Percentiles rank a stretch among this genome's conserved stretches.
Evolutionary conservation across 495 filamentous ascomycete species (phyloP).

Genomic region (Penicillium bialowiezense): DNA sequence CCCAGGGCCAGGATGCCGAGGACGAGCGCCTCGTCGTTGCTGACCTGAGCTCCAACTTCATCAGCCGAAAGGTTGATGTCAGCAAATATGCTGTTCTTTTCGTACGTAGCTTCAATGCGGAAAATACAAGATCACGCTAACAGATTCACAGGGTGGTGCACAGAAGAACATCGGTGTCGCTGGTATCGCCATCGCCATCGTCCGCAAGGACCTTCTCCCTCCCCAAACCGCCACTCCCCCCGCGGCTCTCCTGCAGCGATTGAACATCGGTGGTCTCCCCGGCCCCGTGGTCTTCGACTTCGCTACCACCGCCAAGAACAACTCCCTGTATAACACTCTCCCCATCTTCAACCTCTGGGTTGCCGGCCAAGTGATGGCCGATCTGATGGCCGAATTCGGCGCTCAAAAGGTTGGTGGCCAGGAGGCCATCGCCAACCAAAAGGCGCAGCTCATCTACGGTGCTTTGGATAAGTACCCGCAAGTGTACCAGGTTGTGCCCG

Average conservation of each 20-base stretch:
- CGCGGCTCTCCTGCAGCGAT: slow-evolving; percentile 63
- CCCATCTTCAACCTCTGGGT: slow-evolving; percentile 93
- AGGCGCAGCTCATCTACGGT: slow-evolving; percentile 71
- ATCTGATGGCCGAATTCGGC: slow-evolving; percentile 56
- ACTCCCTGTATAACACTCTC: slow-evolving; percentile 90
- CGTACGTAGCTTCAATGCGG: slow-evolving; percentile 24
- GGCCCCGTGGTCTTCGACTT: slow-evolving; percentile 78
- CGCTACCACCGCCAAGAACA: slow-evolving; percentile 77
- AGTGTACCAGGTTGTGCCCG: slow-evolving; percentile 70
- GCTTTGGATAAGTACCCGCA: slow-evolving; percentile 68
- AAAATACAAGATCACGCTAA: slow-evolving; percentile 9
- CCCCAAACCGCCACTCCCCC: slow-evolving; percentile 55
- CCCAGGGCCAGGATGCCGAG: slow-evolving; percentile 48
- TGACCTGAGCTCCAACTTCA: slow-evolving; percentile 78
- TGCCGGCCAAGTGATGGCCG: slow-evolving; percentile 76
- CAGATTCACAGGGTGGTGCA: slow-evolving; percentile 52
- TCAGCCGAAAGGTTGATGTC: slow-evolving; percentile 63
- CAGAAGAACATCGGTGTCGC: slow-evolving; percentile 90
- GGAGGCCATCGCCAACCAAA: slow-evolving; percentile 64
- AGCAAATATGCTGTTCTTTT: slow-evolving; percentile 58
- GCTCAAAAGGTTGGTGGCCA: slow-evolving; percentile 62
- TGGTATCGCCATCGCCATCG: slow-evolving; percentile 78
- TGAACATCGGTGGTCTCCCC: slow-evolving; percentile 61
- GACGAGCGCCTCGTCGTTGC: slow-evolving; percentile 68
- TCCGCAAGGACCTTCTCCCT: slow-evolving; percentile 73